Base-by-base conservation (phyloP, 192 early-diverging fungal genomes). In the Coemansia sp. region DNA sequence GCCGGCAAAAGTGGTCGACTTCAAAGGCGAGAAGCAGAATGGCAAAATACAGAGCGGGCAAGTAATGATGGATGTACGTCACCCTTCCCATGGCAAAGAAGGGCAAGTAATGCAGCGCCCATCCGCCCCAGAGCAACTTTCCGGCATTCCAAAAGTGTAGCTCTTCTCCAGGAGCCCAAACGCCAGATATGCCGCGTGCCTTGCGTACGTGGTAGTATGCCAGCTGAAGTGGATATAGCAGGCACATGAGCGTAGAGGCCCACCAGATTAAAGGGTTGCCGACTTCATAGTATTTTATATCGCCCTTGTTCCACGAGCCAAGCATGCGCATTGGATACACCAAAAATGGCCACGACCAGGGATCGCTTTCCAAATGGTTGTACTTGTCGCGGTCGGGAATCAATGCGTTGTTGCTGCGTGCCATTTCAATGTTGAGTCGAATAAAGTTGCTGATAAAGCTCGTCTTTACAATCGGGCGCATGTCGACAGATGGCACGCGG, bases 31-130 rank as follows among this genome's bases (percentile, higher is more conserved):
- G 72, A n/a, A 90, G 66, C 74, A 98, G 76, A 62, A 90, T 91
- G 31, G 87, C 90, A 84, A 94, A 92, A 53, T 96, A 91, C 38
- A 90, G 87, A 1, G 91, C 89, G 4, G 95, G 95, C 60, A 98
- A 78, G 77, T 98, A 98, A 81, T 98, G 97, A 84, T 98, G 97
- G 67, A 98, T 74, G 78, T 97, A 98, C 8, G 96, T 86, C 58
- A 91, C 89, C 36, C 97, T 89, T 17, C 94, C 95, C 92, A 95
- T 94, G 39, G 95, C 66, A 71, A 93, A 96, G 85, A 97, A 98
- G 25, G 97, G 95, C 15, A 93, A 34, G 76, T 93, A 98, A 75
- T 98, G 96, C 62, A 96, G 75, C 21, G 78, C 68, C 91, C 94
- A 98, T 31, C 87, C 90, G 45, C 94, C 69, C 66, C 92, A 89